phyloP scores from a whole-genome alignment of 805 yeast species.

The Groenewaldozyma salmanticensis region DNA sequence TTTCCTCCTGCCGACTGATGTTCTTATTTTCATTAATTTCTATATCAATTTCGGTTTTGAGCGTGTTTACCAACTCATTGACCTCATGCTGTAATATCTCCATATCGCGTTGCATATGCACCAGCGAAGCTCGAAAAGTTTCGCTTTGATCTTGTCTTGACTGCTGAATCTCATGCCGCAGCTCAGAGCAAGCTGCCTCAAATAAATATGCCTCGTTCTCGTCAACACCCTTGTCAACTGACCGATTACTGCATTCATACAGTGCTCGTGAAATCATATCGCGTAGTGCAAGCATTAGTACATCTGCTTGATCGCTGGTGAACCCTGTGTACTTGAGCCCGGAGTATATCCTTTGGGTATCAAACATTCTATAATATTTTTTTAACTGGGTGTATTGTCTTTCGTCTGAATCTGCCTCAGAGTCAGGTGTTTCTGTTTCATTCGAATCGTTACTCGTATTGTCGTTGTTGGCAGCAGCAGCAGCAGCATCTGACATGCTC shows the following conservation, averaged over 20 bases:
- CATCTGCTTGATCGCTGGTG: constrained; percentile 49
- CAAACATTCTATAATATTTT: constrained; percentile 32
- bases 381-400: constrained; percentile 2
- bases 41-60: constrained; percentile 71
- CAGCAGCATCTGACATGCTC: no score
- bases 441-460: not conserved
- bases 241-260: constrained; percentile 24
- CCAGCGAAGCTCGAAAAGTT: constrained; percentile 55
- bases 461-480: not conserved
- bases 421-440: constrained; percentile 5
- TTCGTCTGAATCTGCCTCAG: constrained; percentile 6
- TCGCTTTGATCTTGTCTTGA: constrained; percentile 62
- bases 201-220: constrained; percentile 84
- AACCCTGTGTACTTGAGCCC: constrained; percentile 49
- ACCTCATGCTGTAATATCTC: constrained; percentile 68
- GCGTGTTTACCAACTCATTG: constrained; percentile 47
- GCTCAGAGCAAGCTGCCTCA: constrained; percentile 86
- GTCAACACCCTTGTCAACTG: constrained; percentile 47
- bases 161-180: constrained; percentile 65
- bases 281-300: constrained; percentile 38
- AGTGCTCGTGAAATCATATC: constrained; percentile 28
- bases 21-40: constrained; percentile 79
- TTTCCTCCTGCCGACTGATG: constrained; percentile 69
- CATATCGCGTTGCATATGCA: constrained; percentile 61
- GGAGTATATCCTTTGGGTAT: constrained; percentile 52